Evolutionary conservation across 257 asterid species (phyloP).

Genomic region (Eustoma russellianum): DNA sequence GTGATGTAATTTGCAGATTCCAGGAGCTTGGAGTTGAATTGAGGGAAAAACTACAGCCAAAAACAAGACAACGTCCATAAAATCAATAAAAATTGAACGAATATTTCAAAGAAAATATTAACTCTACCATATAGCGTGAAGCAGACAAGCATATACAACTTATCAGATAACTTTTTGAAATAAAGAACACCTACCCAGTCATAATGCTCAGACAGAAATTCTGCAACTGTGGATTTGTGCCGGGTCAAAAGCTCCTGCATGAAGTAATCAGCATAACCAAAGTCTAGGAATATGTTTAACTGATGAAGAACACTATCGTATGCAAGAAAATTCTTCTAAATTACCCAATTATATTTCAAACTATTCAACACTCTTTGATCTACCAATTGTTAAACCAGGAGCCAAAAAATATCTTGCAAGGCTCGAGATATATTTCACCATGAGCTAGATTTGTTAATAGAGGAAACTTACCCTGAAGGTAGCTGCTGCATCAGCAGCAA

Average conservation of each 20-base stretch:
- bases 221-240: slow-evolving; percentile 87
- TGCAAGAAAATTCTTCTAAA: neutral
- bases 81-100: neutral
- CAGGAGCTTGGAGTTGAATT: slow-evolving; percentile 79
- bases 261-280: slow-evolving; percentile 14
- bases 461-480: slow-evolving; percentile 63
- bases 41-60: slow-evolving; percentile 56
- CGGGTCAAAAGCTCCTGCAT: slow-evolving; percentile 81
- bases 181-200: slow-evolving; percentile 48
- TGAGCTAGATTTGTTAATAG: too few species aligned
- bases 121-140: neutral
- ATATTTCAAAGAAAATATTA: neutral
- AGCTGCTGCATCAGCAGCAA: slow-evolving; percentile 91
- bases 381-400: too few species aligned
- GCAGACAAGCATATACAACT: neutral
- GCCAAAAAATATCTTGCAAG: neutral
- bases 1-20: slow-evolving; percentile 83
- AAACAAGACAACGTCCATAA: slow-evolving; percentile 7
- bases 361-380: too few species aligned
- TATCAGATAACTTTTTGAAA: too few species aligned
- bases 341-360: neutral
- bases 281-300: too few species aligned
- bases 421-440: neutral
- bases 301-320: neutral
- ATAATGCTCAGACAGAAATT: slow-evolving; percentile 54